Base-by-base conservation (phyloP, 108 stramenopile species). In the Nitzschia sp. region DNA sequence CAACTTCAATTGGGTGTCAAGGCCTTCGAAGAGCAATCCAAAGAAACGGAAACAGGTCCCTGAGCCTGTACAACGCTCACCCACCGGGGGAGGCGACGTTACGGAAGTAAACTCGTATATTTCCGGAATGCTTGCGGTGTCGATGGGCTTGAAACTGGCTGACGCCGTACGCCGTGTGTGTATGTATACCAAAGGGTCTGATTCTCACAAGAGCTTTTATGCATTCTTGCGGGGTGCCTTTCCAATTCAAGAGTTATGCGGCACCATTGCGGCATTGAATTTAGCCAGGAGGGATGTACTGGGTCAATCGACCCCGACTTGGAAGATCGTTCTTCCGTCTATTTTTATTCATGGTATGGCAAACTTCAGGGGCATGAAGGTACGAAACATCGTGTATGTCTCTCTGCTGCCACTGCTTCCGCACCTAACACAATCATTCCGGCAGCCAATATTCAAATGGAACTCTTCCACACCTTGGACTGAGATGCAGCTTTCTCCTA, bases 181-280 rank as follows among this genome's bases (percentile, higher is more conserved):
- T 41, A 85, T 95, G 87, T 95, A 92, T 78, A 90, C 91, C 39
- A 95, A 92, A 63, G 50, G 69, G 14, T n/a, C 67, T 5, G 69
- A 91, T 64, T 73, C 63, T 8, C 61, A 85, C 60, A 90, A 92
- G 67, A 56, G 62, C 9, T 87, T 90, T 40, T 95, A 87, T 63
- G 91, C 94, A 20, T 50, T 95, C 48, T 84, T 76, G 59, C 90
- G 97, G 41, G 96, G 96, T 0, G 51, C 90, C 8, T 97, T 95
- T 68, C 97, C 97, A 19, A 86, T 97, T 56, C 95, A 95, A 52
- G 97, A 97, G 77, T 77, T 96, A 5, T 97, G 97, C 68, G 97
- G 93, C 17, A 90, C 90, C 12, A 87, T 95, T 79, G 94, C 94
- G 44, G 97, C 95, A n/a, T 76, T 97, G 26, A 74, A 80, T 20